Evolutionary conservation across 2,329 filamentous ascomycete species (phyloP).

Genomic region (Exserohilum rostratum): DNA sequence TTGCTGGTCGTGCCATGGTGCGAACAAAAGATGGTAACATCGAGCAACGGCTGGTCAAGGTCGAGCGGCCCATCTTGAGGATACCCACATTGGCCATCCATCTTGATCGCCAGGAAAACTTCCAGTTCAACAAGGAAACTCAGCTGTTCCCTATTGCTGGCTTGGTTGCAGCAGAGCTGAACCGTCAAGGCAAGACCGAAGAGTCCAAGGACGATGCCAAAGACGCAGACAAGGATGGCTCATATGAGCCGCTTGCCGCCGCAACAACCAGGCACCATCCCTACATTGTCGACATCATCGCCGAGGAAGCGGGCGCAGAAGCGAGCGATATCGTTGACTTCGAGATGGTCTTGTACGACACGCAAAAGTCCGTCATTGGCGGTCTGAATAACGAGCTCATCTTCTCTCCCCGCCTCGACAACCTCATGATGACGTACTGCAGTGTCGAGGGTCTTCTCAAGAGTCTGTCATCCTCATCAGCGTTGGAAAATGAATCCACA

Average conservation of each 20-base stretch:
- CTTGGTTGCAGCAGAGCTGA: conserved; percentile 84
- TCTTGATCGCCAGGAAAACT: conserved; percentile 82
- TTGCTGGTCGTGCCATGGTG: conserved; percentile 88
- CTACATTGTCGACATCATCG: conserved; percentile 83
- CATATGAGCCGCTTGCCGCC: conserved; percentile 76
- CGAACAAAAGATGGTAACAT: conserved; percentile 75
- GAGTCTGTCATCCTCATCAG: conserved; percentile 68
- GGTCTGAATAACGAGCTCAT: conserved; percentile 93
- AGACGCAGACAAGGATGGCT: conserved; percentile 43
- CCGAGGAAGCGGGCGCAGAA: conserved; percentile 74
- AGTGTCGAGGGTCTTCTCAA: conserved; percentile 82
- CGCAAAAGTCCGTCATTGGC: conserved; percentile 86
- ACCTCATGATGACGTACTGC: conserved; percentile 96
- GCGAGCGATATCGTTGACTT: conserved; percentile 84
- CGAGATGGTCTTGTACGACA: conserved; percentile 96
- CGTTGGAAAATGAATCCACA: conserved; percentile 75
- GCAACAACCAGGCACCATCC: conserved; percentile 87
- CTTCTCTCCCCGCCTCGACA: conserved; percentile 94
- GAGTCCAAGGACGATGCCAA: conserved; percentile 55
- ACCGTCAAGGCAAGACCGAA: conserved; percentile 67
- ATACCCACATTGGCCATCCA: conserved; percentile 96
- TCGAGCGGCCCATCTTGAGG: conserved; percentile 86
- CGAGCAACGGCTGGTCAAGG: conserved; percentile 83
- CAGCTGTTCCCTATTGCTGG: conserved; percentile 94
- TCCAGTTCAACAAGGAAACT: conserved; percentile 95